These are phyloP conservation scores for Phytophthora pisi DNA, from an alignment of 352 stramenopile genomes.

Conservation along the genomic window DNA sequence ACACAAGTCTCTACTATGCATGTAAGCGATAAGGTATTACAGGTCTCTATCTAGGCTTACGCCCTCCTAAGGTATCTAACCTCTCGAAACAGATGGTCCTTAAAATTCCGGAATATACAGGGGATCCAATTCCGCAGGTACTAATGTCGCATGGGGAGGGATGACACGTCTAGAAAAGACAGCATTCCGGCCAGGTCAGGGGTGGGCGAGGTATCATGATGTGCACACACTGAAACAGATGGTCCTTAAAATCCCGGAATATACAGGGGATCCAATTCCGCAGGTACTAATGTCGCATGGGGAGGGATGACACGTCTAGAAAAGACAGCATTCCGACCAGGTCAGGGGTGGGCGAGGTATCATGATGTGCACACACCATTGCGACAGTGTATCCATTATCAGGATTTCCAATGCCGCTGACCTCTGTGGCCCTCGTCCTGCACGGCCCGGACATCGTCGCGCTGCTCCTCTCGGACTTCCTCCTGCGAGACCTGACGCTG, in stretches of 20 bases:
- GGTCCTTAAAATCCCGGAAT: background rate
- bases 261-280: background rate
- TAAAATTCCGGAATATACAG: background rate
- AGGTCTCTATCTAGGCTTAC: background rate
- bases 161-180: conserved; percentile 6
- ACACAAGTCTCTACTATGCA: background rate
- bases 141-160: conserved; percentile 12
- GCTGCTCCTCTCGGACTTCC: conserved; percentile 4
- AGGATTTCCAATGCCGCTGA: conserved; percentile 2
- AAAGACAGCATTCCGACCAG: background rate
- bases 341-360: conserved; percentile 18
- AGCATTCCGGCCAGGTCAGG: background rate
- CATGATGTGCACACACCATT: background rate
- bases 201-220: conserved; percentile 18
- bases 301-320: conserved; percentile 18
- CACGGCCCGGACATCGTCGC: background rate
- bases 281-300: conserved; percentile 1
- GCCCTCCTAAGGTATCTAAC: too few relatives aligned
- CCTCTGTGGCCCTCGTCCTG: conserved; percentile 4
- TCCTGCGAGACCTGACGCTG: conserved; percentile 10
- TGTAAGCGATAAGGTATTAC: background rate
- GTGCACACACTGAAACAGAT: background rate
- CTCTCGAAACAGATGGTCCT: too few relatives aligned
- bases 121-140: background rate
- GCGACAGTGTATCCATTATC: background rate